Percentiles rank a stretch among this genome's conserved stretches.
Conservation (phyloP, 169 alveolate species). For the Perkinsus marinus region DNA sequence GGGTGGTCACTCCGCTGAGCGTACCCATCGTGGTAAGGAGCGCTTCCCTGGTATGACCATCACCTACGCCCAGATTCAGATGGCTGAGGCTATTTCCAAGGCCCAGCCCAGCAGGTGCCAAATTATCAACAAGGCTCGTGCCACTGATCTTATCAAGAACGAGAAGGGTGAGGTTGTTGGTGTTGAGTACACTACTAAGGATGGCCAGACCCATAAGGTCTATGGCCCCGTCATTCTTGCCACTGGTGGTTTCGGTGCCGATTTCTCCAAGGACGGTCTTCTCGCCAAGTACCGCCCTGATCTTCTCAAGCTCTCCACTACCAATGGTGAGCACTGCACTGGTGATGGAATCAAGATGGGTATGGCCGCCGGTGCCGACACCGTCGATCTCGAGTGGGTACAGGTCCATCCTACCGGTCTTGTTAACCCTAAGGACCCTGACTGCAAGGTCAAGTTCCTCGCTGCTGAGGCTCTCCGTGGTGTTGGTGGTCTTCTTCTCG, state of each 20-base stretch:
- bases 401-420: constrained; percentile 50
- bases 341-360: constrained; percentile 44
- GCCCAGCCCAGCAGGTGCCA: not conserved
- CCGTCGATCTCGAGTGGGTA: constrained; percentile 37
- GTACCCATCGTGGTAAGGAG: constrained; percentile 38
- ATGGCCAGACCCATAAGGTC: not conserved
- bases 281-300: constrained; percentile 24
- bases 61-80: constrained; percentile 27
- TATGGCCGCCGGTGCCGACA: constrained; percentile 34
- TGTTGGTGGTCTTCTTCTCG: constrained; percentile 42
- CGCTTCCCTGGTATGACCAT: constrained; percentile 31
- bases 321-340: constrained; percentile 18
- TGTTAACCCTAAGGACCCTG: constrained; percentile 39
- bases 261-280: constrained; percentile 28
- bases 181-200: not conserved
- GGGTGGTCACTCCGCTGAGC: constrained; percentile 45
- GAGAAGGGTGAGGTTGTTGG: constrained; percentile 4
- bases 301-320: constrained; percentile 22
- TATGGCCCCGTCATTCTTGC: constrained; percentile 24
- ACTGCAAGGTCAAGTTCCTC: constrained; percentile 29
- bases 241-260: constrained; percentile 39
- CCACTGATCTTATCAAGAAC: not conserved
- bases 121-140: constrained; percentile 18
- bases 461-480: constrained; percentile 49
- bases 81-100: constrained; percentile 17